These are phyloP conservation scores for Suillus occidentalis DNA, from an alignment of 768 basidiomycete genomes.

Conservation along the genomic window DNA sequence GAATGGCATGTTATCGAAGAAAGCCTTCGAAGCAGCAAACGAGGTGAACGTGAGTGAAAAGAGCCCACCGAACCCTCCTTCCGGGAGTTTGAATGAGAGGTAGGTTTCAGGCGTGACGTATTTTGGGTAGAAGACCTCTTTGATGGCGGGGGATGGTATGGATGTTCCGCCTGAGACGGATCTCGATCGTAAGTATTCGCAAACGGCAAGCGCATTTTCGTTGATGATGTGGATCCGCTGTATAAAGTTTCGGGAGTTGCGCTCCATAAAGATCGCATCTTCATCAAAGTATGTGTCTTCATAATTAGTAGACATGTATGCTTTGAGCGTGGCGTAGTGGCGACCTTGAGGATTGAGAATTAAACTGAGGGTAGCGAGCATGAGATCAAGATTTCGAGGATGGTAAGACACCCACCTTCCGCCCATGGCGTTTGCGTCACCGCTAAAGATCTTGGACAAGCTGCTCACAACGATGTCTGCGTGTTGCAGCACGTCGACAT, in stretches of 20 bases:
- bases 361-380: conserved; percentile 49
- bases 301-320: conserved; percentile 54
- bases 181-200: conserved; percentile 70
- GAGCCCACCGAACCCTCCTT: conserved; percentile 75
- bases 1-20: conserved; percentile 82
- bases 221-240: conserved; percentile 77
- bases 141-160: conserved; percentile 50
- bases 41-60: conserved; percentile 87
- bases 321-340: conserved; percentile 68
- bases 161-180: conserved; percentile 42
- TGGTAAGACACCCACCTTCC: conserved; percentile 67
- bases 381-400: conserved; percentile 4
- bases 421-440: conserved; percentile 95
- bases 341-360: conserved; percentile 80
- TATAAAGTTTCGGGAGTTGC: conserved; percentile 93
- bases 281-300: conserved; percentile 89
- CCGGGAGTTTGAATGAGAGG: conserved; percentile 58
- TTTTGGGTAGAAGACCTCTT: conserved; percentile 89
- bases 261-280: conserved; percentile 96
- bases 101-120: conserved; percentile 75
- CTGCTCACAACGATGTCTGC: conserved; percentile 92
- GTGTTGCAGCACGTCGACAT: conserved; percentile 84
- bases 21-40: conserved; percentile 63
- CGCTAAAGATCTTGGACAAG: conserved; percentile 93
- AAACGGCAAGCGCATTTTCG: conserved; percentile 77